A percentile compares a stretch with the other conserved stretches of the same genome.
phyloP scores from a whole-genome alignment of 1,284 basidiomycete species.

The Rhodotorula mucilaginosa region DNA sequence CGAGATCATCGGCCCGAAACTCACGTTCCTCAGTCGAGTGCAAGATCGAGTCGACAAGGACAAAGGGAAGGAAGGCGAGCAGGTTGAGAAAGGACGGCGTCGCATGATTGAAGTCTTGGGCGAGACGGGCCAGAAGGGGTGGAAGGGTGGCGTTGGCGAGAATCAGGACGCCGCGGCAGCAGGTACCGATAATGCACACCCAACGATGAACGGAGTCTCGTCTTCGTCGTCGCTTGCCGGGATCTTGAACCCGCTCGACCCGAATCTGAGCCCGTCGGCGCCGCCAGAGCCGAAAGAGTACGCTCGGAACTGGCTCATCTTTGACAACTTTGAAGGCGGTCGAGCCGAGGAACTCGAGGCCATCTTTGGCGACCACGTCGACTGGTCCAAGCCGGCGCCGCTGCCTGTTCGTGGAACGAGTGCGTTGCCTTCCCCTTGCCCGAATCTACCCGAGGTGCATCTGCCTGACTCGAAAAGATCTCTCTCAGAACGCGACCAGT shows the following conservation, averaged over 20 bases:
- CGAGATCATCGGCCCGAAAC: constrained; percentile 64
- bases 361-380: constrained; percentile 64
- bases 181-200: neutral
- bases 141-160: constrained; percentile 1
- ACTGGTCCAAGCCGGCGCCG: constrained; percentile 51
- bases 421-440: constrained; percentile 42
- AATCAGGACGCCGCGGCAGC: too few species aligned
- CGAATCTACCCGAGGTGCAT: neutral
- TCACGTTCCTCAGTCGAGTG: constrained; percentile 68
- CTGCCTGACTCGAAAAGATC: neutral
- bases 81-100: neutral
- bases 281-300: constrained; percentile 34
- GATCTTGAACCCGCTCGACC: constrained; percentile 4
- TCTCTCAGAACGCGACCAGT: constrained; percentile 29
- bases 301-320: constrained; percentile 51
- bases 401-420: constrained; percentile 51
- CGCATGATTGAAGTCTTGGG: constrained; percentile 13
- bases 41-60: constrained; percentile 51
- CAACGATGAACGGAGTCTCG: neutral
- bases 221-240: neutral
- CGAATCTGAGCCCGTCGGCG: neutral
- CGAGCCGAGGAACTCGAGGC: constrained; percentile 72
- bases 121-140: neutral
- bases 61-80: constrained; percentile 42
- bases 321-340: constrained; percentile 44